Evolutionary conservation across 208 protist species (phyloP).

Genomic region (Herpetomonas samuelpessoai): DNA sequence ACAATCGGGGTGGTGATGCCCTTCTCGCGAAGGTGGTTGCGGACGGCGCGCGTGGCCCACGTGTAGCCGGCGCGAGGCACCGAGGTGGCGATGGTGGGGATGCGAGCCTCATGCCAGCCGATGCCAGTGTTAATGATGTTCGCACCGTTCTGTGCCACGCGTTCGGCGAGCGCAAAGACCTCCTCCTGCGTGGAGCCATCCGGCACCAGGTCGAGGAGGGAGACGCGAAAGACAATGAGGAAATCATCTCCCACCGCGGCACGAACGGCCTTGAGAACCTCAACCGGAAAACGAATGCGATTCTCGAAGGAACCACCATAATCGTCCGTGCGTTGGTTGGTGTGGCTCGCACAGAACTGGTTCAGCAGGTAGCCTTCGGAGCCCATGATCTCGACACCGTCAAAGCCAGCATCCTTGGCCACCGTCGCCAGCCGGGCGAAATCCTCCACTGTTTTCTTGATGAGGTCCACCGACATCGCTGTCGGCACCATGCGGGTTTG

Average conservation of each 20-base stretch:
- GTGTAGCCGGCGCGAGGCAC: slow-evolving; percentile 75
- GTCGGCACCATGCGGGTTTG: slow-evolving; percentile 38
- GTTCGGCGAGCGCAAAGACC: slow-evolving; percentile 58
- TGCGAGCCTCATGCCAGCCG: slow-evolving; percentile 88
- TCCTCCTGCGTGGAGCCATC: slow-evolving; percentile 74
- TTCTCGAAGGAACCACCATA: slow-evolving; percentile 87
- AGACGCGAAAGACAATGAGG: slow-evolving; percentile 87
- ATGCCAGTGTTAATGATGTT: slow-evolving; percentile 90
- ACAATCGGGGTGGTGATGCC: slow-evolving; percentile 57
- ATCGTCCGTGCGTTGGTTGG: slow-evolving; percentile 85
- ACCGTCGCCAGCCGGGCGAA: slow-evolving; percentile 43
- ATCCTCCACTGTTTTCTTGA: slow-evolving; percentile 62
- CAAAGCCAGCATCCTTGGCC: slow-evolving; percentile 73
- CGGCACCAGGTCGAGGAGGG: slow-evolving; percentile 80
- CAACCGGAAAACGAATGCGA: slow-evolving; percentile 71
- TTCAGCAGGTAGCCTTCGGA: slow-evolving; percentile 89
- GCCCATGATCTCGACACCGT: slow-evolving; percentile 91
- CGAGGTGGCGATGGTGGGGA: slow-evolving; percentile 85
- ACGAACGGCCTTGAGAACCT: slow-evolving; percentile 61
- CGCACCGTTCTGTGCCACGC: slow-evolving; percentile 49
- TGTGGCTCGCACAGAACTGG: slow-evolving; percentile 73
- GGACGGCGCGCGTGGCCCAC: slow-evolving; percentile 51
- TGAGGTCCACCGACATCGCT: slow-evolving; percentile 34
- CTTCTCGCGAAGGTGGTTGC: slow-evolving; percentile 35
- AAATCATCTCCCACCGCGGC: slow-evolving; percentile 66